phyloP scores from a whole-genome alignment of 257 asterid genomes.

The Solanum chilense region DNA sequence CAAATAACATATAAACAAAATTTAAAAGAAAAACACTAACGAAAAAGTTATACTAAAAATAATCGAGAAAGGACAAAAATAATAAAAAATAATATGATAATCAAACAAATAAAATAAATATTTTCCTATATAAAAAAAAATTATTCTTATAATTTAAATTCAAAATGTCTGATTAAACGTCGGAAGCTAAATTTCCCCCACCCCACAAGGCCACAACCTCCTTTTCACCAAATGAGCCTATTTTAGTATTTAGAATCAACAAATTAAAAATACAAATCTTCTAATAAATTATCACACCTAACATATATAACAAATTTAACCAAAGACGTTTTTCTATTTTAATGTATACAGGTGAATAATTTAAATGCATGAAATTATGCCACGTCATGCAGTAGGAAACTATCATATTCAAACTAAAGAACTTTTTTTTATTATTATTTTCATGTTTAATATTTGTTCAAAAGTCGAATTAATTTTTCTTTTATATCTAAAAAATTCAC shows the following conservation, averaged over 20 bases:
- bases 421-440: not conserved
- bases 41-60: too few species aligned
- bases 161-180: not conserved
- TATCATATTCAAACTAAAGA: not conserved
- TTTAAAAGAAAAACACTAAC: not conserved
- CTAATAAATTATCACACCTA: not conserved
- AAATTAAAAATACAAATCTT: too few species aligned
- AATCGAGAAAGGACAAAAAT: not conserved
- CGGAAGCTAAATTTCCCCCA: not conserved
- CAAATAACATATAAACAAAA: too few species aligned
- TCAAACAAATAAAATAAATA: too few species aligned
- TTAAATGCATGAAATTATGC: not conserved
- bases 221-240: not conserved
- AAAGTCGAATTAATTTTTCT: not conserved
- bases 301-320: not conserved
- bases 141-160: not conserved
- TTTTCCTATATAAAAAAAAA: too few species aligned
- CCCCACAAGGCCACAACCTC: not conserved
- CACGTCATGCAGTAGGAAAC: not conserved
- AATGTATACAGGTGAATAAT: not conserved
- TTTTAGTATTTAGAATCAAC: not conserved
- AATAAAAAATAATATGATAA: too few species aligned
- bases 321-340: not conserved
- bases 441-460: rapidly evolving
- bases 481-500: not conserved